These are phyloP conservation scores for Gloeostereum incarnatum DNA, from an alignment of 768 basidiomycete species.

Conservation along the genomic window DNA sequence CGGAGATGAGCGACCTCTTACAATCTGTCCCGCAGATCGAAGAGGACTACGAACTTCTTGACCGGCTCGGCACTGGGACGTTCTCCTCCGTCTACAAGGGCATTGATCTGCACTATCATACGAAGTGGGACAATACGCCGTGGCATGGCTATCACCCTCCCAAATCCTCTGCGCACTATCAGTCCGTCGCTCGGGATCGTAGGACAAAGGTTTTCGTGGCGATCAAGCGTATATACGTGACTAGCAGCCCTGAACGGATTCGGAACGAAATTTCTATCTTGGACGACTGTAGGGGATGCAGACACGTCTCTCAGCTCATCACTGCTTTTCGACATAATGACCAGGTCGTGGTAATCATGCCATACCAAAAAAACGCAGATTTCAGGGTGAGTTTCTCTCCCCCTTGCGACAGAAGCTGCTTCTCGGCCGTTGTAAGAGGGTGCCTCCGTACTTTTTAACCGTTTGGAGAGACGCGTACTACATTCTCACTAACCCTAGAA, in stretches of 20 bases:
- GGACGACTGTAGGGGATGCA: conserved; percentile 73
- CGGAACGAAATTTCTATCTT: conserved; percentile 89
- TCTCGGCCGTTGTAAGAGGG: too few species aligned
- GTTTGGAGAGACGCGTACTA: too few species aligned
- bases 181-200: conserved; percentile 31
- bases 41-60: conserved; percentile 68
- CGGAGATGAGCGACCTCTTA: conserved; percentile 71
- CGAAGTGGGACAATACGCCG: conserved; percentile 65
- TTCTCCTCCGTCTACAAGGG: conserved; percentile 99
- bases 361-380: conserved; percentile 87
- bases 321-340: conserved; percentile 88
- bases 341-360: conserved; percentile 92
- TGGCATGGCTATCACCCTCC: conserved; percentile 65
- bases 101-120: conserved; percentile 65
- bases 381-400: conserved; percentile 64
- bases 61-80: conserved; percentile 93
- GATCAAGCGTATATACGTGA: conserved; percentile 94
- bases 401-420: background rate
- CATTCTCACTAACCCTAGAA: background rate
- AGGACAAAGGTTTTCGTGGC: conserved; percentile 73
- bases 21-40: conserved; percentile 55
- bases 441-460: too few species aligned
- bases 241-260: conserved; percentile 88
- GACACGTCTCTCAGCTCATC: conserved; percentile 88
- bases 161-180: conserved; percentile 57